Percentiles rank a stretch among this genome's conserved stretches.
These are phyloP conservation scores for Arctium minus DNA, from an alignment of 129 eudicot genomes.

Conservation along the genomic window DNA sequence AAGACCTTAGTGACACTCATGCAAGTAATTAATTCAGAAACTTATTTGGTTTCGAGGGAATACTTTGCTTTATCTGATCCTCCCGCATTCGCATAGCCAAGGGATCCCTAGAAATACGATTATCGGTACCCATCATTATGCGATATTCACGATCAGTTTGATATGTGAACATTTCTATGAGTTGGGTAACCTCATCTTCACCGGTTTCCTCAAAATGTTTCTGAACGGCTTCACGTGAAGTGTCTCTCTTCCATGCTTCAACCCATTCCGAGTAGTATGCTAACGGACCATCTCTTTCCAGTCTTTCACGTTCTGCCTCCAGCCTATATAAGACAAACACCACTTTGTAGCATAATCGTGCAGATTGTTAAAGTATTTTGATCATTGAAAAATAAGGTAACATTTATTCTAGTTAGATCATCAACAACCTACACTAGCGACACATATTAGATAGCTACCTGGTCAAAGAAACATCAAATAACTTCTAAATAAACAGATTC, in stretches of 20 bases:
- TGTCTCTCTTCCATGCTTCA: conserved; percentile 77
- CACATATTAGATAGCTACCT: neutral
- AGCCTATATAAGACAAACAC: conserved; percentile 40
- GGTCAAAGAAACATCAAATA: neutral
- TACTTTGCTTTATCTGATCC: conserved; percentile 92
- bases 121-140: conserved; percentile 93
- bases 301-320: conserved; percentile 64
- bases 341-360: neutral
- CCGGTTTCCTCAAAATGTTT: conserved; percentile 98
- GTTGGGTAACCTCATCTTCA: conserved; percentile 94
- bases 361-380: neutral
- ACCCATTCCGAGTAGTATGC: conserved; percentile 99
- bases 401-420: neutral
- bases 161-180: conserved; percentile 79
- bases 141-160: conserved; percentile 96
- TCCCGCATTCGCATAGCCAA: conserved; percentile 95
- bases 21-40: neutral
- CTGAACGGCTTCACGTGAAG: conserved; percentile 89
- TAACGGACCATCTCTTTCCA: conserved; percentile 72
- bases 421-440: neutral
- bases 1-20: neutral
- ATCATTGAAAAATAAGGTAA: neutral
- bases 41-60: neutral
- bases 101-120: conserved; percentile 80
- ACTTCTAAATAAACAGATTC: neutral